phyloP scores from a whole-genome alignment of 1,139 yeast species.

The Pichia sp. region DNA sequence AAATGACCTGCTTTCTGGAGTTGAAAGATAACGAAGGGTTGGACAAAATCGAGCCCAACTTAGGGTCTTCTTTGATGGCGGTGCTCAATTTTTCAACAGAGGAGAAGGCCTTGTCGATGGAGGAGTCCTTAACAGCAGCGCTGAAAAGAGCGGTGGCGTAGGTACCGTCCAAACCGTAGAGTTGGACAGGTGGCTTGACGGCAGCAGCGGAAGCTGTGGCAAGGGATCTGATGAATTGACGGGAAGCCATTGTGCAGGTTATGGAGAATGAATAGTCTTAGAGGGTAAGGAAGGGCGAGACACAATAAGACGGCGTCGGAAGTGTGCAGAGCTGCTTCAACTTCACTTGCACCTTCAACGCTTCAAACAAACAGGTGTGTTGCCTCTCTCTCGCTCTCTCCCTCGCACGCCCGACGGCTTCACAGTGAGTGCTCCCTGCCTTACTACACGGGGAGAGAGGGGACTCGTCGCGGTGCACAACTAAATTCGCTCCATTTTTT shows the following conservation, averaged over 20 bases:
- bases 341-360: neutral
- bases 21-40: conserved; percentile 81
- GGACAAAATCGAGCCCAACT: conserved; percentile 55
- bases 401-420: neutral
- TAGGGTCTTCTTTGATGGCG: conserved; percentile 58
- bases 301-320: too few species aligned
- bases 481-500: conserved; percentile 4
- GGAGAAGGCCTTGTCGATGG: conserved; percentile 66
- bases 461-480: too few species aligned
- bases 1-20: conserved; percentile 71
- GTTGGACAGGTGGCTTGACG: conserved; percentile 85
- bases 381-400: neutral
- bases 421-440: neutral
- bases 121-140: conserved; percentile 82
- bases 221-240: conserved; percentile 67
- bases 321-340: neutral
- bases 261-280: neutral
- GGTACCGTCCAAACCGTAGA: conserved; percentile 94
- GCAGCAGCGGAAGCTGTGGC: conserved; percentile 41
- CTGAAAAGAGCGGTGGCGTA: conserved; percentile 93
- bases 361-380: neutral
- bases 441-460: neutral
- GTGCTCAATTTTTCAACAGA: conserved; percentile 58
- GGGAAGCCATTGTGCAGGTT: conserved; percentile 45
- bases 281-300: too few species aligned